These are phyloP conservation scores for Bombardia bombarda DNA, from an alignment of 495 filamentous ascomycete genomes.

Conservation along the genomic window DNA sequence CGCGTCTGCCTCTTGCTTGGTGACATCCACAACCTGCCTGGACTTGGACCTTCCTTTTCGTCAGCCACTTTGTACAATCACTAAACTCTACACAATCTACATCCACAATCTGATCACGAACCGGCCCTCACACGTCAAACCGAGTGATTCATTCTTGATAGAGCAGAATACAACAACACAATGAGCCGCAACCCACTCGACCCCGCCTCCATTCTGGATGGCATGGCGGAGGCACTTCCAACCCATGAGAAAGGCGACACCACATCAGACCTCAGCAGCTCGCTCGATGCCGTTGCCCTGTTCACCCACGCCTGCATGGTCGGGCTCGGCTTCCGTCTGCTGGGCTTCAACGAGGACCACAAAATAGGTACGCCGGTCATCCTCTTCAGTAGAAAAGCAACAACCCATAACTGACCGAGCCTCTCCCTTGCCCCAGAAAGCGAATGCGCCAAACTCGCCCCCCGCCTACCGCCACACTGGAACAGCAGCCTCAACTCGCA, in stretches of 20 bases:
- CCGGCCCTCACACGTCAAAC: too few species aligned
- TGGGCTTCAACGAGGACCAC: constrained; percentile 75
- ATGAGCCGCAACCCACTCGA: constrained; percentile 28
- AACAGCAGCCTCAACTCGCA: constrained; percentile 58
- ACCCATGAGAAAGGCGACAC: constrained; percentile 41
- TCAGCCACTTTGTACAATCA: too few species aligned
- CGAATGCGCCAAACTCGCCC: constrained; percentile 33
- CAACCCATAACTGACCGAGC: not conserved
- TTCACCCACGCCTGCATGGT: constrained; percentile 78
- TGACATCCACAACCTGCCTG: too few species aligned
- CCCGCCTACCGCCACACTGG: constrained; percentile 70
- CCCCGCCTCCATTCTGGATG: constrained; percentile 35
- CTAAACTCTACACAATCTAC: too few species aligned
- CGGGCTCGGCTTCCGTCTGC: constrained; percentile 69
- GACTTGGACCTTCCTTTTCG: too few species aligned
- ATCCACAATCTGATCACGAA: too few species aligned
- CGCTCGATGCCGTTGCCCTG: constrained; percentile 79
- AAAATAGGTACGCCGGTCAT: constrained; percentile 44
- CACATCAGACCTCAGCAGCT: constrained; percentile 57
- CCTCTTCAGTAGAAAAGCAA: not conserved
- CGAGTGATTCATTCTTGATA: too few species aligned
- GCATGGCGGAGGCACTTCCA: constrained; percentile 51
- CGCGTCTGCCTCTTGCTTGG: too few species aligned
- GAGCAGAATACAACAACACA: too few species aligned
- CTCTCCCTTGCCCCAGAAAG: constrained; percentile 19